These are phyloP conservation scores for Canavalia gladiata DNA, from an alignment of 306 rosid genomes.

Conservation along the genomic window DNA sequence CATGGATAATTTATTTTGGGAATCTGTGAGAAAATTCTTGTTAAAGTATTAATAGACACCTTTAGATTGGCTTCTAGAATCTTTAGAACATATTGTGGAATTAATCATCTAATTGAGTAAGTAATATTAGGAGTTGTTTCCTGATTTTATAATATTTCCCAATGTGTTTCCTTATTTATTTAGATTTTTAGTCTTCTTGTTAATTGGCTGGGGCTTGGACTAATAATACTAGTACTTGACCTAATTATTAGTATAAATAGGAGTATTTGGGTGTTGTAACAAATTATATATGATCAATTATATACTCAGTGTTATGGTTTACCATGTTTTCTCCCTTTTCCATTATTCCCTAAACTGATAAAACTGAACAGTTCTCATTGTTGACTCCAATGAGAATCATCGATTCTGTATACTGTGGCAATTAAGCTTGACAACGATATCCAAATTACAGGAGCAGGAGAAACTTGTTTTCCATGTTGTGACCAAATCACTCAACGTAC, in stretches of 20 bases:
- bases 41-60: background rate
- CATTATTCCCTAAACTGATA: background rate
- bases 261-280: background rate
- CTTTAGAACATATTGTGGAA: background rate
- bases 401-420: background rate
- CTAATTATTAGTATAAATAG: constrained; percentile 21
- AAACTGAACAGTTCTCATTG: constrained; percentile 1
- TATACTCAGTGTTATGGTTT: constrained; percentile 1
- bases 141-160: background rate
- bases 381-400: background rate
- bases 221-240: constrained; percentile 3
- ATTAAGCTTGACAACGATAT: constrained; percentile 37
- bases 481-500: constrained; percentile 44
- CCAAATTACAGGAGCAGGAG: constrained; percentile 45
- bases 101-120: constrained; percentile 12
- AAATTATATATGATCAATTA: constrained; percentile 12
- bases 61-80: background rate
- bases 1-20: background rate
- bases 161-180: background rate
- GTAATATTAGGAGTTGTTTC: background rate
- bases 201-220: background rate
- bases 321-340: background rate
- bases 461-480: constrained; percentile 49
- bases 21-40: background rate
- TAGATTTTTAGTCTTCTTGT: background rate